These are phyloP conservation scores for Penicillium olsonii DNA, from an alignment of 2,329 filamentous ascomycete genomes.

Conservation along the genomic window DNA sequence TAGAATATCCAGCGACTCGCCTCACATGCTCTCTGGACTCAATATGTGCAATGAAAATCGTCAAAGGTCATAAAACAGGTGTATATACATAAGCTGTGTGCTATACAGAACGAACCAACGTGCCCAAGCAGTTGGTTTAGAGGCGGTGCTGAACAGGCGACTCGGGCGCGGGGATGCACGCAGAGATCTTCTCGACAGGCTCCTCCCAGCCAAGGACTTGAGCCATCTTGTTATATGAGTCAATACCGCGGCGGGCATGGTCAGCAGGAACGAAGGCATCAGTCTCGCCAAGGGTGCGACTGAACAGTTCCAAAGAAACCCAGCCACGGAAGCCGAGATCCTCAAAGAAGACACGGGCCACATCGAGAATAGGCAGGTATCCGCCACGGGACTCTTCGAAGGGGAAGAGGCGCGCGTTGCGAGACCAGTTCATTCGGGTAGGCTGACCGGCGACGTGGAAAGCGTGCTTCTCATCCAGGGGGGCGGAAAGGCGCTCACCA, in stretches of 20 bases:
- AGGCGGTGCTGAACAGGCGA: constrained; percentile 24
- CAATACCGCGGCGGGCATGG: constrained; percentile 27
- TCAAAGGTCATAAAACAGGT: background rate
- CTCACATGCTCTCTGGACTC: background rate
- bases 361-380: constrained; percentile 65
- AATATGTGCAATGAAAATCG: background rate
- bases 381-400: constrained; percentile 62
- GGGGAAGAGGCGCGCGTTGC: constrained; percentile 71
- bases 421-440: constrained; percentile 72
- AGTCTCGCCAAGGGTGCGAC: constrained; percentile 25
- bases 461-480: constrained; percentile 50
- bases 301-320: constrained; percentile 28
- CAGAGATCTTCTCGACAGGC: constrained; percentile 1
- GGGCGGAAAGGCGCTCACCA: constrained; percentile 61
- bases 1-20: background rate
- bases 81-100: constrained; percentile 1
- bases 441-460: constrained; percentile 60
- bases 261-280: constrained; percentile 26
- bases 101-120: background rate
- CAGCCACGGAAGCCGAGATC: constrained; percentile 27
- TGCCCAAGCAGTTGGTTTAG: constrained; percentile 1
- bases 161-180: constrained; percentile 4
- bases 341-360: constrained; percentile 45
- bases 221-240: constrained; percentile 26
- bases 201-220: constrained; percentile 20